These are phyloP conservation scores for Annulohypoxylon nitens DNA, from an alignment of 495 filamentous ascomycete species.

Conservation along the genomic window DNA sequence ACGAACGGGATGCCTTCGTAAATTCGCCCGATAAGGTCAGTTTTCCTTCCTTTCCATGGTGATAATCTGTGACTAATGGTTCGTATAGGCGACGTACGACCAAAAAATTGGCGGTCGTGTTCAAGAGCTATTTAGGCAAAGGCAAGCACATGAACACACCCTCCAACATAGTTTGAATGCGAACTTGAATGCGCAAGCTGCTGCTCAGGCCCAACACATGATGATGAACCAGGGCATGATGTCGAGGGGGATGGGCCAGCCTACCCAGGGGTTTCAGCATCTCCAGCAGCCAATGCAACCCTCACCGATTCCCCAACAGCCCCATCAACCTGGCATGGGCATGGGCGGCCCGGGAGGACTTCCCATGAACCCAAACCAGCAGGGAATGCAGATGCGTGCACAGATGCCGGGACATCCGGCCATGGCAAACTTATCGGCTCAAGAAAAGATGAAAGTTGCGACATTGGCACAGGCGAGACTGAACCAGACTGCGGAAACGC, in stretches of 20 bases:
- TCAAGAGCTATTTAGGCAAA: conserved; percentile 55
- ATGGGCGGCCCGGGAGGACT: conserved; percentile 51
- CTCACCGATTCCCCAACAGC: conserved; percentile 57
- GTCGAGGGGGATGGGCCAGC: conserved; percentile 57
- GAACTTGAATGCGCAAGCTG: conserved; percentile 57
- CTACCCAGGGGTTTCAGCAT: conserved; percentile 59
- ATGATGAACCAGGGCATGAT: conserved; percentile 63
- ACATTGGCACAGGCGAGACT: conserved; percentile 50
- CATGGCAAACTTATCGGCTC: conserved; percentile 43
- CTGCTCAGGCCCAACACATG: conserved; percentile 57
- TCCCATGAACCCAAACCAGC: conserved; percentile 55
- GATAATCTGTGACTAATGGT: conserved; percentile 27
- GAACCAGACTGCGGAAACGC: conserved; percentile 47
- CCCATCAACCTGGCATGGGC: conserved; percentile 54
- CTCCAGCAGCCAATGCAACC: conserved; percentile 65
- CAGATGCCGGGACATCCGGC: conserved; percentile 40
- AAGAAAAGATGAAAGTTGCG: conserved; percentile 49
- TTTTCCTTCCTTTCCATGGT: conserved; percentile 5
- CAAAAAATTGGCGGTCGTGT: conserved; percentile 47
- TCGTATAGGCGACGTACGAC: conserved; percentile 56
- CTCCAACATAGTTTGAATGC: conserved; percentile 58
- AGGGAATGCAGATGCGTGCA: conserved; percentile 55
- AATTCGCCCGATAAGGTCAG: conserved; percentile 60
- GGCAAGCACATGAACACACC: conserved; percentile 57
- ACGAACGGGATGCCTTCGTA: conserved; percentile 60